Evolutionary conservation across 768 basidiomycete genomes (phyloP).

Genomic region (Mycena polygramma): DNA sequence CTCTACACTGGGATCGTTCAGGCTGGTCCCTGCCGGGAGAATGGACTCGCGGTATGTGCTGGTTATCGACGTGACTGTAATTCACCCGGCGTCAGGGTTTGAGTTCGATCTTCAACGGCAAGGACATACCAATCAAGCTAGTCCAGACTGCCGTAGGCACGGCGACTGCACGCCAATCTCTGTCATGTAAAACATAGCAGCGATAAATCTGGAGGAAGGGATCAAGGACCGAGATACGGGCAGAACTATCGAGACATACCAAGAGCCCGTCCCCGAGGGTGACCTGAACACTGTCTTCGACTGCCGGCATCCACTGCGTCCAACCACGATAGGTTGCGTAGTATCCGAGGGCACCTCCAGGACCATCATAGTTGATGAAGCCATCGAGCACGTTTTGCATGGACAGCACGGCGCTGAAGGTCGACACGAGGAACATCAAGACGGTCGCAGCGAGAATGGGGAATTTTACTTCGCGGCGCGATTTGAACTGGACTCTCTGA

Average conservation of each 20-base stretch:
- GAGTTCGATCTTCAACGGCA: background rate
- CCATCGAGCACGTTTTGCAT: conserved; percentile 23
- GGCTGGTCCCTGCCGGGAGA: background rate
- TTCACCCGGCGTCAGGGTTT: background rate
- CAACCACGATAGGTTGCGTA: conserved; percentile 4
- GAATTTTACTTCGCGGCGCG: conserved; percentile 12
- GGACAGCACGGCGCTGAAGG: conserved; percentile 11
- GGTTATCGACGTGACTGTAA: background rate
- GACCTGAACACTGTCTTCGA: conserved; percentile 24
- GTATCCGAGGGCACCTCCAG: conserved; percentile 2
- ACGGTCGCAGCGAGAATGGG: conserved; percentile 15
- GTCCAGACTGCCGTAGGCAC: background rate
- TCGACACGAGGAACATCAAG: conserved; percentile 23
- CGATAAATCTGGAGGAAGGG: conserved; percentile 18
- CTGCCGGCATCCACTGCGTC: conserved; percentile 24
- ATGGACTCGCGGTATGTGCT: background rate
- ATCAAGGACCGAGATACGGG: background rate
- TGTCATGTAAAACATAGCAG: conserved; percentile 24
- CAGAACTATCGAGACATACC: background rate
- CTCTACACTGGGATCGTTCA: conserved; percentile 12
- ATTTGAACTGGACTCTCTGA: conserved; percentile 12
- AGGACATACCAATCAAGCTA: conserved; percentile 5
- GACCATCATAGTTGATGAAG: conserved; percentile 21
- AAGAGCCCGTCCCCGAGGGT: conserved; percentile 20
- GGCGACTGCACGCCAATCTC: conserved; percentile 18